Evolutionary conservation across 1,284 basidiomycete species (phyloP), one percentile per base, ranked within the genome.

Genomic region (Tilletia walkeri): DNA sequence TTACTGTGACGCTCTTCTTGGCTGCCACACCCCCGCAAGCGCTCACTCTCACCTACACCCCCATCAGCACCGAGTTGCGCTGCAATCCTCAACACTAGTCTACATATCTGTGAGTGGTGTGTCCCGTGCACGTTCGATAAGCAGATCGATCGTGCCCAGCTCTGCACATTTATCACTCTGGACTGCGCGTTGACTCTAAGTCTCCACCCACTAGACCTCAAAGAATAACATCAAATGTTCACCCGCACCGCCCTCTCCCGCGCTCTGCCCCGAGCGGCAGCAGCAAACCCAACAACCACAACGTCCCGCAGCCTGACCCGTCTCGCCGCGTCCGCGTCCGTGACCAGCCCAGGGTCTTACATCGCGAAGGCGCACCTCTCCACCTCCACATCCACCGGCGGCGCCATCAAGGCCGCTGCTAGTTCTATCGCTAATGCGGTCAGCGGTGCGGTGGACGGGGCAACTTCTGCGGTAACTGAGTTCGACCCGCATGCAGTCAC

Each of bases 401-500:
- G 12, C 6, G 36, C 36, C 36, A 38, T 38, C 59, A 63, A 39
- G 30, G 38, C 59, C 7, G 59, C 34, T 20, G 59, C 50, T 10
- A 53, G 50, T 18, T 6, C 50, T 24, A 18, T 53, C 16, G 16
- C 50, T 18, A 18, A 53, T 18, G 50, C 50, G 6, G 18, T 53
- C 16, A 18, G 50, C 16, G 50, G 10, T 24, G 50, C 10, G 7
- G 6, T 34, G 38, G 53, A 56, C 3, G 18, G 24, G 10, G 16
- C 30, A 14, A n/a, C 53, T 49, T 50, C 68, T 3, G 67, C 72
- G 6, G 48, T 70, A 14, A 41, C 41, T 10, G 78, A 80, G 39
- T 82, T 82, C 70, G 80, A 82, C 68, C 80, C 78, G 5, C 30
- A 78, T 47, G 73, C 74, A 4, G 70, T 74, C 50, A 83, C 82